Evolutionary conservation across 768 basidiomycete species (phyloP).

Genomic region (Strobilomyces dryophilus): DNA sequence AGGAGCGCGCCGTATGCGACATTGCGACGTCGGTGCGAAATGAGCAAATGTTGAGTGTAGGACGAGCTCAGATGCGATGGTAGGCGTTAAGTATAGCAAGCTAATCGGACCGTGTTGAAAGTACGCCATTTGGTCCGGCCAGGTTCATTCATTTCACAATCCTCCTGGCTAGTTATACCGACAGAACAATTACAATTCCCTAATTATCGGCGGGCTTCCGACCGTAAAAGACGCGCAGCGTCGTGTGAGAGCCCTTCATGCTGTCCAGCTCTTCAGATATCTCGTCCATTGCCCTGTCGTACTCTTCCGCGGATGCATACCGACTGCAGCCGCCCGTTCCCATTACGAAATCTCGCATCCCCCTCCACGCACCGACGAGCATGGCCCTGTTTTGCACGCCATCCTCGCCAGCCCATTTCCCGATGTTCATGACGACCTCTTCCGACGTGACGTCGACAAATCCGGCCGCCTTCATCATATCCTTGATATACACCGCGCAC

Average conservation of each 20-base stretch:
- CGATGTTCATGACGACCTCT: constrained; percentile 15
- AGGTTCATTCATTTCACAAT: too few relatives aligned
- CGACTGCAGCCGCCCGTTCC: constrained; percentile 12
- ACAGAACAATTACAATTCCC: too few relatives aligned
- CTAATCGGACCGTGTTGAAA: too few relatives aligned
- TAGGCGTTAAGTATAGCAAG: too few relatives aligned
- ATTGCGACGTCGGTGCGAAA: too few relatives aligned
- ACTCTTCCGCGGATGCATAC: constrained; percentile 18
- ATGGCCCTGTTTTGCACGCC: constrained; percentile 17
- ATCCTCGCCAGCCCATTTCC: constrained; percentile 24
- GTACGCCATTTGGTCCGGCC: too few relatives aligned
- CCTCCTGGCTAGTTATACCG: too few relatives aligned
- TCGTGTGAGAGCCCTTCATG: neutral
- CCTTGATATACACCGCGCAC: neutral
- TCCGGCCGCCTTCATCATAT: neutral
- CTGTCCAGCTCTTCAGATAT: constrained; percentile 26
- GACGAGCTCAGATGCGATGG: too few relatives aligned
- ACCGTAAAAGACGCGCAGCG: too few relatives aligned
- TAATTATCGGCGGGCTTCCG: too few relatives aligned
- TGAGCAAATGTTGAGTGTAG: too few relatives aligned
- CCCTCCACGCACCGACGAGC: constrained; percentile 19
- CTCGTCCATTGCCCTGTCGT: constrained; percentile 13
- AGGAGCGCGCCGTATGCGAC: too few relatives aligned
- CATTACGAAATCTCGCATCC: constrained; percentile 21
- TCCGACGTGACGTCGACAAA: constrained; percentile 20